Base-by-base conservation (phyloP, 306 rosid genomes). In the Herpetospermum pedunculosum region DNA sequence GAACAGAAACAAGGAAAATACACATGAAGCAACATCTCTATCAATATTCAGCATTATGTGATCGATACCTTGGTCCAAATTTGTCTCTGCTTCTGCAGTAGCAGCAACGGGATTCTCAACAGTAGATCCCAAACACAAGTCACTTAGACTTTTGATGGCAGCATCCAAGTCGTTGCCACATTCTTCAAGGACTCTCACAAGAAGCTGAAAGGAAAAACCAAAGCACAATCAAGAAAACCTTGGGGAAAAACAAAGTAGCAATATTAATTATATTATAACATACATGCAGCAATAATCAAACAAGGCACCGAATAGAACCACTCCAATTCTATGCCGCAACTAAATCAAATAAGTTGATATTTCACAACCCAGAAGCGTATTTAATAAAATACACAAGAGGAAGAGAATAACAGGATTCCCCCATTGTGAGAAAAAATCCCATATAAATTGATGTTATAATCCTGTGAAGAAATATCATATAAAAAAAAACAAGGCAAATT, bases 161-260 rank as follows among this genome's bases (percentile, higher is more conserved):
- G 89, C 88, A 83, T 94, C 99, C 55, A 94, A 40, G 77, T 94
- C 95, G 77, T 91, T 84, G 25, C 84, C 92, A 78, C 90, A 88
- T 75, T 91, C 96, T 47, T 94, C 91, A 46, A 94, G 80, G 28
- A 87, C 86, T 80, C 86, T 85, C 85, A 88, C 99, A 25, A 91
- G 95, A 77, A 86, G 79, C 98, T 94, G 83, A 74, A 85, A 70
- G 35, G 70, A 28, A 57, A 73, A 81, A 87, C 50, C 14, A 25
- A 67, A 67, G 23, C 35, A 41, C 15, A 35, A 67, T 25, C 19
- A 23, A 23, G 5, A 41, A 67, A 67, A 37, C 23, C 68, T 2
- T 7, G 26, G 68, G 40, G 18, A 26, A 57, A 35, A 18, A 35
- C 29, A 62, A 62, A 65, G n/a, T 13, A 1, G 71, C 47, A 41